Evolutionary conservation across 176 grass and related monocot genomes (phyloP).

Genomic region (Typha latifolia): DNA sequence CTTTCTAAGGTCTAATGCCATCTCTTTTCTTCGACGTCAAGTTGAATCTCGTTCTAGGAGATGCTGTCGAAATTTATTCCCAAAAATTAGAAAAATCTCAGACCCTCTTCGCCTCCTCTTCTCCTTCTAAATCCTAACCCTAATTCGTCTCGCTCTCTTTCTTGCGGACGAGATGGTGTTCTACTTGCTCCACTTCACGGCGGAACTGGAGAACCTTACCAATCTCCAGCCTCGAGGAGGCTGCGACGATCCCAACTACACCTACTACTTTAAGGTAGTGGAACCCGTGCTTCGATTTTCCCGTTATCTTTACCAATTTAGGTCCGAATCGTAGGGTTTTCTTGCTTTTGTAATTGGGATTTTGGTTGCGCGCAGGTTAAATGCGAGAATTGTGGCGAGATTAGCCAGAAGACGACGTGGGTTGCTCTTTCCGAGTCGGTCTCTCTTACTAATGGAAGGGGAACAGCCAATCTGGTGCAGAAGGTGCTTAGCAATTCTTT

Average conservation of each 20-base stretch:
- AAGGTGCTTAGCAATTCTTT: constrained; percentile 36
- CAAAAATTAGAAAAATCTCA: no score
- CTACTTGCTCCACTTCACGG: constrained; percentile 45
- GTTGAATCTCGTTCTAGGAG: no score
- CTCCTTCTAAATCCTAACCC: constrained; percentile 21
- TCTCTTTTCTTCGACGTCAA: no score
- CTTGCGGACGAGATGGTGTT: constrained; percentile 54
- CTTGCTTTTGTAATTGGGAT: not conserved
- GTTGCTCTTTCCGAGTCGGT: constrained; percentile 47
- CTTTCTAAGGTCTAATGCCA: no score
- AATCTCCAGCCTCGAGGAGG: constrained; percentile 54
- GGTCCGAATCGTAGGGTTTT: not conserved
- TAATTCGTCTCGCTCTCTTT: not conserved
- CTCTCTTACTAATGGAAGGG: constrained; percentile 44
- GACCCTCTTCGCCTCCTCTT: not conserved
- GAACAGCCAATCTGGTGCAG: constrained; percentile 63
- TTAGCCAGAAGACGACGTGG: constrained; percentile 62
- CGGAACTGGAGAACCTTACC: constrained; percentile 71
- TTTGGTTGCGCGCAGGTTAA: constrained; percentile 34
- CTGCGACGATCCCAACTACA: constrained; percentile 61
- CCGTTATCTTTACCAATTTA: not conserved
- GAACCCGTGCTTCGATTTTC: not conserved
- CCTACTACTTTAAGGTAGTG: constrained; percentile 79
- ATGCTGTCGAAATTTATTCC: no score
- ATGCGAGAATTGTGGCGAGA: constrained; percentile 77